Evolutionary conservation across 768 basidiomycete species (phyloP), one percentile per base, ranked within the genome.

Genomic region (Hydnomerulius pinastri): DNA sequence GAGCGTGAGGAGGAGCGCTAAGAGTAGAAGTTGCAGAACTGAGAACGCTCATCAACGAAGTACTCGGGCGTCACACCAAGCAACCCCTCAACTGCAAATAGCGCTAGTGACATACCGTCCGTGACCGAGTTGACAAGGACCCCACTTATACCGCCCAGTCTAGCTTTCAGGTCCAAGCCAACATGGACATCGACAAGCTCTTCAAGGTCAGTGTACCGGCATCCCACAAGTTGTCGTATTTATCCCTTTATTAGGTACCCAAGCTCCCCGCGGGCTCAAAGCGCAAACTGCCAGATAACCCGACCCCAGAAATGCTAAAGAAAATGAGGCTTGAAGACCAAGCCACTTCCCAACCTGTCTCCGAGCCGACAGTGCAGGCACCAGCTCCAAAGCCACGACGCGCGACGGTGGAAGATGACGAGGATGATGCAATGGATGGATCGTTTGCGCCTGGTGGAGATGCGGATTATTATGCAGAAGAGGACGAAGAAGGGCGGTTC

Each of bases 401-500:
- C 21, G 75, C 71, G 11, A 82, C 77, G 0, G 79, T 90, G 12
- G 83, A 85, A 65, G 90, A 92, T 43, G 71, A 68, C 24, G 68
- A 63, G 42, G 73, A 63, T 15, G 65, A 60, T 10, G 60, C 58
- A 3, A 60, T 50, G 40, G 70, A 61, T n/a, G 54, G 53, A 1
- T 73, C 77, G 53, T 92, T 91, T 68, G 87, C 89, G 0, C 92
- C 91, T 10, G 90, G 90, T 9, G 86, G 85, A 20, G 93, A 96
- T 56, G 88, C 90, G 1, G 92, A 95, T 64, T 95, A 94, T 66
- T 93, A 90, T 60, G 80, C 66, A 4, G 95, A 96, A 59, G 93
- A 95, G 68, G 93, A 95, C 62, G 90, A 88, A 20, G 92, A 94
- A 59, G 93, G 92, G 1, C 78, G 93, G 10, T 95, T 96, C 71